Evolutionary conservation across 179 eudicot genomes (phyloP).

Genomic region (Silene vulgaris): DNA sequence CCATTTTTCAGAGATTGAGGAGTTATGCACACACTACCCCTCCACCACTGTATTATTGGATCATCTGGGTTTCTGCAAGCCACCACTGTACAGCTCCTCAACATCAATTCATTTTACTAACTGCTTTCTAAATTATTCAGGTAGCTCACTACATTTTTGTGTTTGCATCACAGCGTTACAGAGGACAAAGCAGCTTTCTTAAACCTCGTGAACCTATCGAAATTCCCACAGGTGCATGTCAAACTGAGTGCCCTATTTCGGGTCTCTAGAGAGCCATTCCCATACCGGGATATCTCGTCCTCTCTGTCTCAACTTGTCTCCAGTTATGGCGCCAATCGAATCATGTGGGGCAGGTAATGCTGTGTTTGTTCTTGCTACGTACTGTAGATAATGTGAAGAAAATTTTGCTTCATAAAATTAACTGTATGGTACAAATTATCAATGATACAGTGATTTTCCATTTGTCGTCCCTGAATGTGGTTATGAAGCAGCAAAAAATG

Average conservation of each 20-base stretch:
- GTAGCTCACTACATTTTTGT: neutral
- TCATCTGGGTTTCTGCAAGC: constrained; percentile 87
- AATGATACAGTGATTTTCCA: constrained; percentile 74
- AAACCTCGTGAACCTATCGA: constrained; percentile 61
- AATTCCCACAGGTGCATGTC: constrained; percentile 76
- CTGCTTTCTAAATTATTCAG: constrained; percentile 3
- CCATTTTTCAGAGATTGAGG: constrained; percentile 68
- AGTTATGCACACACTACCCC: constrained; percentile 64
- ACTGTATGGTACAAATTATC: neutral
- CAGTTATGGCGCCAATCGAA: constrained; percentile 69
- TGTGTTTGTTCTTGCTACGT: neutral
- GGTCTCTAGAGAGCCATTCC: constrained; percentile 65
- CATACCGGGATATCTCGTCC: constrained; percentile 57
- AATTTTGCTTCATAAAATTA: neutral
- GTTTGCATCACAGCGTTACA: constrained; percentile 43
- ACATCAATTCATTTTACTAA: neutral
- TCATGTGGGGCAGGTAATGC: constrained; percentile 95
- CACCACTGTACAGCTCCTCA: constrained; percentile 48
- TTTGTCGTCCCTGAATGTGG: constrained; percentile 73
- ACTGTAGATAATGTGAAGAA: neutral
- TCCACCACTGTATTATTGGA: constrained; percentile 69
- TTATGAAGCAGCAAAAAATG: constrained; percentile 66
- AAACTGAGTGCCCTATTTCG: constrained; percentile 86
- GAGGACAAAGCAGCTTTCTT: constrained; percentile 48
- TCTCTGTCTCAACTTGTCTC: constrained; percentile 52